Evolutionary conservation across 1,139 yeast species (phyloP).

Genomic region (Geotrichum histeridarum): DNA sequence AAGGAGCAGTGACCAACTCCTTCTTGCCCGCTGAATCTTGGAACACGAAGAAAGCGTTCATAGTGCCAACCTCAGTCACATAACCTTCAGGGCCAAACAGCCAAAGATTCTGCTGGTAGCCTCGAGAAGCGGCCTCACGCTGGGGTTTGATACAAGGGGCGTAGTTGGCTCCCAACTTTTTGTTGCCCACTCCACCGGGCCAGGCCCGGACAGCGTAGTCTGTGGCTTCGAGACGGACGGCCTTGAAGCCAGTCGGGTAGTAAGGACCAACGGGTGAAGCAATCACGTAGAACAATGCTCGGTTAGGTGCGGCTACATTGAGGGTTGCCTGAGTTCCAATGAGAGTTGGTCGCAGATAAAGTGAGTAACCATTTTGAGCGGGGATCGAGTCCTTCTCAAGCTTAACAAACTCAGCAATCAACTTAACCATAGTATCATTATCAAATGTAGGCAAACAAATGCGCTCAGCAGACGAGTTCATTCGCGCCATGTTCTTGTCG

Average conservation of each 20-base stretch:
- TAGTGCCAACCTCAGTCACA: conserved; percentile 95
- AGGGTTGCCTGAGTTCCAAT: conserved; percentile 85
- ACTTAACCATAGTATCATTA: conserved; percentile 64
- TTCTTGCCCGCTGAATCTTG: conserved; percentile 66
- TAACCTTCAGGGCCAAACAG: conserved; percentile 83
- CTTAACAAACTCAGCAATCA: conserved; percentile 67
- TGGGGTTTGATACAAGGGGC: conserved; percentile 94
- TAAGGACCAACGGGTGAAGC: conserved; percentile 90
- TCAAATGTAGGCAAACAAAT: conserved; percentile 85
- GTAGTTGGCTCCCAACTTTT: conserved; percentile 93
- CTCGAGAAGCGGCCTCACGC: conserved; percentile 77
- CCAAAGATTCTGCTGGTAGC: conserved; percentile 95
- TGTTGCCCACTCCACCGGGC: conserved; percentile 98
- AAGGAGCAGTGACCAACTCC: conserved; percentile 92
- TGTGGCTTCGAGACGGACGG: conserved; percentile 88
- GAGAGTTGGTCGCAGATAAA: conserved; percentile 89
- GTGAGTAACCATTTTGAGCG: conserved; percentile 75
- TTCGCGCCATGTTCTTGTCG: conserved; percentile 83
- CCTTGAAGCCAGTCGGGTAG: conserved; percentile 85
- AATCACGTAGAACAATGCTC: conserved; percentile 76
- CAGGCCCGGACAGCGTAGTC: conserved; percentile 91
- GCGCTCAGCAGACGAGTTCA: conserved; percentile 82
- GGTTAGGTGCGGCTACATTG: conserved; percentile 77
- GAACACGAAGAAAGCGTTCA: conserved; percentile 89
- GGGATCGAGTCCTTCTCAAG: conserved; percentile 78